These are phyloP conservation scores for Cordyceps javanica DNA, from an alignment of 2,329 filamentous ascomycete genomes.

Conservation along the genomic window DNA sequence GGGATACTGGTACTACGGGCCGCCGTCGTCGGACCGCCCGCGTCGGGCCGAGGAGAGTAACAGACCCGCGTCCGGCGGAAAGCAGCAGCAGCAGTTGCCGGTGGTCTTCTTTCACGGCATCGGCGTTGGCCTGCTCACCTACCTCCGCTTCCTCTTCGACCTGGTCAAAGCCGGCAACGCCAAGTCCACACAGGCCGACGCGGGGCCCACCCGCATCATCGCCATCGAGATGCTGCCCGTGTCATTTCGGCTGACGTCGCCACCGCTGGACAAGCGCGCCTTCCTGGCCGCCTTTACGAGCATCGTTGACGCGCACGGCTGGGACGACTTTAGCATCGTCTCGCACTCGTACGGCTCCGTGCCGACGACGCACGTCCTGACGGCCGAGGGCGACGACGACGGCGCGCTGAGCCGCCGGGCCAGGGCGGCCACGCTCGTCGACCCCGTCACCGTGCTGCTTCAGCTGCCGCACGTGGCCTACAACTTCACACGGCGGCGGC, in stretches of 20 bases:
- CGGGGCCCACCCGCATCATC: slow-evolving; percentile 53
- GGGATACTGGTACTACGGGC: slow-evolving; percentile 53
- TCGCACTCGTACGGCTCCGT: slow-evolving; percentile 61
- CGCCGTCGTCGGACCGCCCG: neutral
- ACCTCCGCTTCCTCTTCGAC: slow-evolving; percentile 49
- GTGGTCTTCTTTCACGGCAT: slow-evolving; percentile 67
- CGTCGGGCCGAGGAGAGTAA: neutral
- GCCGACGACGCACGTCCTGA: slow-evolving; percentile 56
- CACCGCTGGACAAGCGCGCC: slow-evolving; percentile 43
- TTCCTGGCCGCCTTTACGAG: slow-evolving; percentile 50
- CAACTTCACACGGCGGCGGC: slow-evolving; percentile 57
- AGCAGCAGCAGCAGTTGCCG: slow-evolving; percentile 47
- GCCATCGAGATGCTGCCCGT: slow-evolving; percentile 61
- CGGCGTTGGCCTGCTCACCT: slow-evolving; percentile 60
- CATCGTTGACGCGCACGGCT: slow-evolving; percentile 53
- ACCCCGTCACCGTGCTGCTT: slow-evolving; percentile 61
- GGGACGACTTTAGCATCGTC: slow-evolving; percentile 52
- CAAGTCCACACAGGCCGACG: neutral
- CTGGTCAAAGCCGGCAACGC: slow-evolving; percentile 33
- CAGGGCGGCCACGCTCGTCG: slow-evolving; percentile 40
- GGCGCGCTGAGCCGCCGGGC: slow-evolving; percentile 44
- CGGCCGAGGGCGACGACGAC: slow-evolving; percentile 26
- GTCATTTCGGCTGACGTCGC: slow-evolving; percentile 53
- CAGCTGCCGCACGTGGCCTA: slow-evolving; percentile 66
- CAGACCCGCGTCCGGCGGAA: too few species aligned